These are phyloP conservation scores for Microsporum audouinii DNA, from an alignment of 2,329 filamentous ascomycete genomes.

Conservation along the genomic window DNA sequence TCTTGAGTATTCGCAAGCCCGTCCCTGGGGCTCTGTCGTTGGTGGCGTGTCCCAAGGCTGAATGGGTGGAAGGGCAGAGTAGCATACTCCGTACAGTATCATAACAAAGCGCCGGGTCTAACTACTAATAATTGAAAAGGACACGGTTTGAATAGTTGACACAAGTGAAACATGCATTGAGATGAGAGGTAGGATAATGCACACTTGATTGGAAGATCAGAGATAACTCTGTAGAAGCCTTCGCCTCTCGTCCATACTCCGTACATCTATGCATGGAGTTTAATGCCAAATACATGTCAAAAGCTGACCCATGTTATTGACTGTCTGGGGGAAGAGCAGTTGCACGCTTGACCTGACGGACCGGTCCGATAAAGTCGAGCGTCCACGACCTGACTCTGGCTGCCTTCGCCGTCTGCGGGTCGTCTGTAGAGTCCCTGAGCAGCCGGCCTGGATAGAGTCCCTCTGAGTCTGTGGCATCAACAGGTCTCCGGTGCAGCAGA, in stretches of 20 bases:
- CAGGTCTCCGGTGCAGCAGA: conserved; percentile 49
- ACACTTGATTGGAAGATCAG: background rate
- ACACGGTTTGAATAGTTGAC: background rate
- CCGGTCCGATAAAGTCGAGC: conserved; percentile 49
- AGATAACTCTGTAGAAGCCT: background rate
- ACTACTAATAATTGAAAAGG: background rate
- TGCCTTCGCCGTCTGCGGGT: conserved; percentile 52
- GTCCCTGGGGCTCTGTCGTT: background rate
- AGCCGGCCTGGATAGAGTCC: conserved; percentile 33
- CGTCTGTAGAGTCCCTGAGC: conserved; percentile 18
- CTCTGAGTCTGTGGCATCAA: conserved; percentile 42
- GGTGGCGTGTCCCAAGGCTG: background rate
- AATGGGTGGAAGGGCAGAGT: background rate
- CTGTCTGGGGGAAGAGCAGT: conserved; percentile 25
- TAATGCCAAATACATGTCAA: too few species aligned
- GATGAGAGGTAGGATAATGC: background rate
- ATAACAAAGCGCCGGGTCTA: too few species aligned
- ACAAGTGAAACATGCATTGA: background rate
- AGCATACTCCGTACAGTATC: background rate
- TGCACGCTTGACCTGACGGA: background rate
- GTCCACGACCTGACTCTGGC: conserved; percentile 64
- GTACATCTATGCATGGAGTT: too few species aligned
- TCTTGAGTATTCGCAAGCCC: background rate
- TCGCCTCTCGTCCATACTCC: too few species aligned
- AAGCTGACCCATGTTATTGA: conserved; percentile 12